Evolutionary conservation across 306 rosid species (phyloP), one percentile per base, ranked within the genome.

Genomic region (Quercus variabilis): DNA sequence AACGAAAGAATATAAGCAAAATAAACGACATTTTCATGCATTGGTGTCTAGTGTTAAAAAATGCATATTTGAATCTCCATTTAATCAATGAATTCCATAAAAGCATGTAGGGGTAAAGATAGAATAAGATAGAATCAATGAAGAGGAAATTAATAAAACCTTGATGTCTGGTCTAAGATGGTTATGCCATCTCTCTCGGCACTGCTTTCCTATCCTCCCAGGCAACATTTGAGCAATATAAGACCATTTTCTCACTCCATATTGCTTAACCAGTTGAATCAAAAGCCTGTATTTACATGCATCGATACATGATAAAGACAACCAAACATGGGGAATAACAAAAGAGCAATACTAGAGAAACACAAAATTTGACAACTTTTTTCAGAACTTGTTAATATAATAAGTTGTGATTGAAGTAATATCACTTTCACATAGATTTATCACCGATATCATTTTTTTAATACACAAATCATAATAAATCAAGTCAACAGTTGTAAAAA

Each of bases 161-260:
- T 91, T 95, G 74, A 95, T 95, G 83, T 93, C 98, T 20, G 99
- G 99, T 77, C 90, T 87, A 64, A 95, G 90, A 82, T 95, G 99
- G 78, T 95, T 95, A 83, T 95, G 99, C 98, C 99, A 95, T 81
- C 99, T 82, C 81, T 95, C 98, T 85, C 99, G 90, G 77, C 99
- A 95, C 14, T 93, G 99, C 79, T 95, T 95, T 56, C 99, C 98
- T 59, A 93, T 95, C 83, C 99, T 91, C 68, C 98, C 97, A 38
- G 94, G 93, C 87, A 95, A 86, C 82, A 86, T 86, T 46, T 87
- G 98, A 80, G 99, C 98, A 35, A 92, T 89, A 31, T 93, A 92
- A 67, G 98, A 90, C 99, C 99, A 95, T 83, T 95, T 95, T 73
- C 97, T 95, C 86, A 93, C 76, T 76, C 99, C 99, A 91, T 78